These are phyloP conservation scores for Nissolia schottii DNA, from an alignment of 306 rosid species.

Conservation along the genomic window DNA sequence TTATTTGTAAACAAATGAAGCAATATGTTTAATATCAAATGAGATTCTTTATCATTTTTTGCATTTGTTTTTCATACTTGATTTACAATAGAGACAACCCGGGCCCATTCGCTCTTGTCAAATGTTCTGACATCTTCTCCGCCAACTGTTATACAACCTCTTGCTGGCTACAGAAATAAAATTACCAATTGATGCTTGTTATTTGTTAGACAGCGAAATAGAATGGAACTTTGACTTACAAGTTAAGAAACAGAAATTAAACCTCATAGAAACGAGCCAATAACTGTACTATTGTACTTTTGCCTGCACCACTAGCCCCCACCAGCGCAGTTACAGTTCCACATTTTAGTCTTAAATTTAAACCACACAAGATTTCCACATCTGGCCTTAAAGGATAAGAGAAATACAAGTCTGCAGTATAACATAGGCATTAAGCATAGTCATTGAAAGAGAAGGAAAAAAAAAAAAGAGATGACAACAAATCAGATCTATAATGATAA, in stretches of 20 bases:
- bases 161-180: conserved; percentile 59
- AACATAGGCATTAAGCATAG: conserved; percentile 3
- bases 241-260: conserved; percentile 22
- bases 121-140: conserved; percentile 88
- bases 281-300: conserved; percentile 90
- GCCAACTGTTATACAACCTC: conserved; percentile 78
- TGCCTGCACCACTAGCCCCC: conserved; percentile 91
- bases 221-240: conserved; percentile 11
- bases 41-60: background rate
- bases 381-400: conserved; percentile 93
- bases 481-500: background rate
- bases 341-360: conserved; percentile 69
- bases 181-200: conserved; percentile 12
- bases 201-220: conserved; percentile 11
- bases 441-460: conserved; percentile 12
- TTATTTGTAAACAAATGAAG: conserved; percentile 6
- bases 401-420: conserved; percentile 71
- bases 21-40: conserved; percentile 9
- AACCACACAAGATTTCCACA: conserved; percentile 56
- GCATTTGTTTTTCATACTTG: conserved; percentile 49
- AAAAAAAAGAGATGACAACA: background rate
- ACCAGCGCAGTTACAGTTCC: conserved; percentile 93
- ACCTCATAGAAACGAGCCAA: conserved; percentile 98
- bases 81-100: conserved; percentile 73
- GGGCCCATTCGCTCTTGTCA: conserved; percentile 97